A percentile compares a stretch with the other conserved stretches of the same genome.
Conservation (phyloP, 208 protist species). For the Crithidia bombi region DNA sequence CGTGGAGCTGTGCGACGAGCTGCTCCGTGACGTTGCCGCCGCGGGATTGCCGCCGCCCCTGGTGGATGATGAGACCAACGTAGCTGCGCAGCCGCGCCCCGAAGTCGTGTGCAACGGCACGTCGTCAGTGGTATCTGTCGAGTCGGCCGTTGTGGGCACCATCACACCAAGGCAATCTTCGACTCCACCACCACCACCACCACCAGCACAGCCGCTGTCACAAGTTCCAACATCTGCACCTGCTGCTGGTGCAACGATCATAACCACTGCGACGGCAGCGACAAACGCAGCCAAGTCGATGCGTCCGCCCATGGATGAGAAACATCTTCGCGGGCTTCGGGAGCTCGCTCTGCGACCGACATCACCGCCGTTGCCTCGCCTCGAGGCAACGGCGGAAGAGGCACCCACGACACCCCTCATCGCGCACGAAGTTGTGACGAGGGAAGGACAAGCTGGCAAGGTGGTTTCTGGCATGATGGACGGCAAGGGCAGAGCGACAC, state of each 20-base stretch:
- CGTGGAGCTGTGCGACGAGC: conserved; percentile 14
- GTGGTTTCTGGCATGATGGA: not conserved
- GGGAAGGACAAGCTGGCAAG: not conserved
- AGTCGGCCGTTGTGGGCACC: not conserved
- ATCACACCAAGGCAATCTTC: not conserved
- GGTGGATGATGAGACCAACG: not conserved
- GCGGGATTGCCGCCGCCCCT: not conserved
- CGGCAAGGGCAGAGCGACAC: not conserved
- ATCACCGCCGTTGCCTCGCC: not conserved
- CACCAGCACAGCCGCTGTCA: too few species aligned
- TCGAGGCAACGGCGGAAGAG: conserved; percentile 4
- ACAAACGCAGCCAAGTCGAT: not conserved
- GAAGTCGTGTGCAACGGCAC: not conserved
- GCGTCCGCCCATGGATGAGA: not conserved
- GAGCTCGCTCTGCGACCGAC: conserved; percentile 6
- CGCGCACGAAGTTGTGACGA: too few species aligned
- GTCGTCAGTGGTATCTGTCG: not conserved
- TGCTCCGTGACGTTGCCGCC: not conserved
- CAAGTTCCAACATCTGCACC: too few species aligned
- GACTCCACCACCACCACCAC: not conserved
- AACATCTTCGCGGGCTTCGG: not conserved
- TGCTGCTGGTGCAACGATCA: not conserved
- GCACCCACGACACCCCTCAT: not conserved
- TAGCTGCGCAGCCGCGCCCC: not conserved
- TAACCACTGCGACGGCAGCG: not conserved